Base-by-base conservation (phyloP, 2,329 filamentous ascomycete genomes). In the Aspergillaceae sp. region DNA sequence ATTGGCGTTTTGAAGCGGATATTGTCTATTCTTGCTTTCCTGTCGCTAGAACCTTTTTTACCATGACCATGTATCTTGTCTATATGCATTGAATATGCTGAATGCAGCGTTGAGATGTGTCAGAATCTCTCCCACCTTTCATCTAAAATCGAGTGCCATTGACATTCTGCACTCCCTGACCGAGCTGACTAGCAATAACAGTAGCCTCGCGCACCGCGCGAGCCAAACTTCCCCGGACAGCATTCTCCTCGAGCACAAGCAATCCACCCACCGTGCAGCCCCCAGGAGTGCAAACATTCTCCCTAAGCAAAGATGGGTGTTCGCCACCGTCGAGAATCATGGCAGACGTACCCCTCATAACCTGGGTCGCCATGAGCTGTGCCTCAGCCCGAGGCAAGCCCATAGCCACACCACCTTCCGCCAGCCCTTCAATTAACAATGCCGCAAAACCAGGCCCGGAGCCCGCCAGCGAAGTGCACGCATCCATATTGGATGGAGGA, bases 211-310 rank as follows among this genome's bases (percentile, higher is more conserved):
- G 34, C 19, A 43, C 19, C 10, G 76, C 75, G 49, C 74, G 73
- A 1, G 76, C 70, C 37, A 80, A 70, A 4, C 71, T 69, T 0
- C 76, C 76, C 54, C 78, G 68, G n/a, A 79, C 71, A 1, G 68
- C 71, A 0, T 74, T 75, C 54, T 79, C 77, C 62, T 82, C 79
- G 11, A 83, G 63, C 11, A 77, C 75, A 56, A 80, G 59, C 48
- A 83, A 58, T 0, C 79, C 79, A 27, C 76, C 77, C 51, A 82
- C 80, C 1, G 80, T 83, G 61, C 79, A 82, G 0, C 80, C 79
- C 19, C 77, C 76, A 0, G 80, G 80, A 7, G 79, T 81, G 9
- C 71, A 74, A 2, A 82, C 77, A 64, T 79, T 81, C 54, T 83
- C 80, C 50, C 76, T 69, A 42, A 83, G 59, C 40, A 80, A 63